Conservation (phyloP, 139 green algal species). For the Pedinophyceae sp. region DNA sequence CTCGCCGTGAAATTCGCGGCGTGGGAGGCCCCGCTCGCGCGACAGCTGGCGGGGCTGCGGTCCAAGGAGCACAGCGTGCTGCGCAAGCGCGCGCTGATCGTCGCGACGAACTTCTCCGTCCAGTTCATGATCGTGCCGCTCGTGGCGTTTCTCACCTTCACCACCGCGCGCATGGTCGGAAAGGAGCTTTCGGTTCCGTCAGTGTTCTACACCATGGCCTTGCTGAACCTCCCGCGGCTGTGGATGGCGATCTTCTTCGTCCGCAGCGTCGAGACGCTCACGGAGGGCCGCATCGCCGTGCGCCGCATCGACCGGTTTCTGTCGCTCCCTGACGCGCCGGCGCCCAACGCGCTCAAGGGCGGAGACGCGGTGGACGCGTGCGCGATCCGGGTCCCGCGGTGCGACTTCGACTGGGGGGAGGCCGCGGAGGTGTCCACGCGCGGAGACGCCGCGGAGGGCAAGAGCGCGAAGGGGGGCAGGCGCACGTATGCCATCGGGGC, state of each 20-base stretch:
- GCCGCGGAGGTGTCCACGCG: too few relatives aligned
- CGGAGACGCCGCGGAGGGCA: too few relatives aligned
- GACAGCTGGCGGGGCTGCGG: not conserved
- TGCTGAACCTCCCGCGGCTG: conserved; percentile 37
- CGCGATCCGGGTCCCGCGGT: too few relatives aligned
- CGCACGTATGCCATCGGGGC: too few relatives aligned
- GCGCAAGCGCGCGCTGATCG: conserved; percentile 7
- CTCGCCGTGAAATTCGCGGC: conserved; percentile 68
- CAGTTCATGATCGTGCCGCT: conserved; percentile 50
- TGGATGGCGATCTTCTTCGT: conserved; percentile 47
- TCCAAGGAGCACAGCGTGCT: conserved; percentile 2
- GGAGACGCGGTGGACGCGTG: too few relatives aligned
- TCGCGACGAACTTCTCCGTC: conserved; percentile 5
- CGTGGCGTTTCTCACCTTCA: conserved; percentile 50
- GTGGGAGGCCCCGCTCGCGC: conserved; percentile 28
- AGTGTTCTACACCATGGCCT: conserved; percentile 50
- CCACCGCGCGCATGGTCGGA: conserved; percentile 3
- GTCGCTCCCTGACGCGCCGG: conserved; percentile 38
- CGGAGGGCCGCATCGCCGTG: conserved; percentile 44
- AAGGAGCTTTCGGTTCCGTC: conserved; percentile 28
- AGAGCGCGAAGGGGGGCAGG: too few relatives aligned
- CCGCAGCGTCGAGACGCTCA: conserved; percentile 28
- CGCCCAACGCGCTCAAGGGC: too few relatives aligned
- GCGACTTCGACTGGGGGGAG: too few relatives aligned
- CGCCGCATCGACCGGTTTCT: conserved; percentile 54